Base-by-base conservation (phyloP, 352 stramenopile genomes). In the Globisporangium spiculum region DNA sequence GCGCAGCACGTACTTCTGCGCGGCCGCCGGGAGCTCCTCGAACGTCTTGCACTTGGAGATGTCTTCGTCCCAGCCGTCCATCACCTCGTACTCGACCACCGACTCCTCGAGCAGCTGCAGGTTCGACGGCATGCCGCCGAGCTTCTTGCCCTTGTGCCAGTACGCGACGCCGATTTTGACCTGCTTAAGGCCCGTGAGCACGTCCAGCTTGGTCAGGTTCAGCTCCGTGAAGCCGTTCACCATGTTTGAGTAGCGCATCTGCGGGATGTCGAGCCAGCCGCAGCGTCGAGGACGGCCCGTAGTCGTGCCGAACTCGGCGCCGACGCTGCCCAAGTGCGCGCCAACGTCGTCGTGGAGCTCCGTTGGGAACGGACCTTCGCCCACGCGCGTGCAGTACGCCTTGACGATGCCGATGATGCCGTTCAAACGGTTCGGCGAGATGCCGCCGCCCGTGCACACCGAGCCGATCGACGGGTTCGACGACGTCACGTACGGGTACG, bases 191-290 rank as follows among this genome's bases (percentile, higher is more conserved):
- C 97, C 97, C 38, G 97, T 99, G 58, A 99, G 85, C 54, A 99
- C 97, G 81, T 99, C 98, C 54, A 99, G 79, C 85, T 99, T 99
- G 73, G 98, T 99, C 71, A 99, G 73, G 77, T 99, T 99, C 61
- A 99, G 76, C 63, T 95, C 91, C 48, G 96, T 98, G 85, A 99
- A 99, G 71, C 88, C 89, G 77, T 98, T 98, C 61, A 98, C 81
- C 80, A 97, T 89, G 73, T 89, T 91, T 24, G 89, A 97, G 84
- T 98, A 98, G 48, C 84, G 81, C 88, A 98, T 97, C 77, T 98
- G 94, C 44, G 96, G 97, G 58, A 99, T 95, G 77, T 99, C 98
- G 62, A 99, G 82, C 98, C 98, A 99, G 55, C 98, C 98, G 70
- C 97, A 99, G 66, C 98, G 96, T 67, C 98, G 91, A 55, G 96